Percentiles rank a stretch among this genome's conserved stretches.
phyloP scores from a whole-genome alignment of 1,139 yeast species.

The Kazachstania sp. region DNA sequence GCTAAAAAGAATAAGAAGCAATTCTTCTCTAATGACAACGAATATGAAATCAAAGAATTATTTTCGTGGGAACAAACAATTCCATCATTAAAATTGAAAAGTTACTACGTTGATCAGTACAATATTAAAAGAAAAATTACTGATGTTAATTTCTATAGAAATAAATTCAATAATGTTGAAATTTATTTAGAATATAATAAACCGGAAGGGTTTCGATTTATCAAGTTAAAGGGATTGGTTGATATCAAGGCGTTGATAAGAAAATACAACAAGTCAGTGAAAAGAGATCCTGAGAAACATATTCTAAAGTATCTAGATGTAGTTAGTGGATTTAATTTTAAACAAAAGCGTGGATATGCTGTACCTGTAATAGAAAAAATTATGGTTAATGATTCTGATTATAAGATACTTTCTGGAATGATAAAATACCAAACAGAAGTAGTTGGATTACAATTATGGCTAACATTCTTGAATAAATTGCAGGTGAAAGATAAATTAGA shows the following conservation, averaged over 20 bases:
- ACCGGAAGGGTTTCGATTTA: conserved; percentile 17
- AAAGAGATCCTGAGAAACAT: not conserved
- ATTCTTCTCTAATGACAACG: no score
- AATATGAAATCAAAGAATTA: conserved; percentile 11
- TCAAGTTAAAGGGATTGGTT: not conserved
- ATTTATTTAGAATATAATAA: conserved; percentile 12
- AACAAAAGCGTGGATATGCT: conserved; percentile 21
- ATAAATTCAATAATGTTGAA: conserved; percentile 20
- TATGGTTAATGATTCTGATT: conserved; percentile 13
- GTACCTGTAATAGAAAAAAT: conserved; percentile 17
- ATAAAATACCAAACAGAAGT: conserved; percentile 7
- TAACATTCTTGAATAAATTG: conserved; percentile 11
- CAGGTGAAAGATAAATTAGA: conserved; percentile 10
- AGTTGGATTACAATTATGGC: conserved; percentile 10
- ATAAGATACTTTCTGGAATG: conserved; percentile 5
- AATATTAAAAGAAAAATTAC: conserved; percentile 8
- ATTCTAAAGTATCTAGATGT: conserved; percentile 18
- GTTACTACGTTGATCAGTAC: conserved; percentile 5
- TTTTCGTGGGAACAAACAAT: conserved; percentile 21
- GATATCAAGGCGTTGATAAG: conserved; percentile 8
- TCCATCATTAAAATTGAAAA: conserved; percentile 14
- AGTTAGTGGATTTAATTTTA: conserved; percentile 25
- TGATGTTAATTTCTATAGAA: conserved; percentile 14
- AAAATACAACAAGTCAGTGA: conserved; percentile 6
- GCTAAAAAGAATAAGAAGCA: no score